Evolutionary conservation across 768 basidiomycete species (phyloP).

Genomic region (Neoboletus brunneissimus): DNA sequence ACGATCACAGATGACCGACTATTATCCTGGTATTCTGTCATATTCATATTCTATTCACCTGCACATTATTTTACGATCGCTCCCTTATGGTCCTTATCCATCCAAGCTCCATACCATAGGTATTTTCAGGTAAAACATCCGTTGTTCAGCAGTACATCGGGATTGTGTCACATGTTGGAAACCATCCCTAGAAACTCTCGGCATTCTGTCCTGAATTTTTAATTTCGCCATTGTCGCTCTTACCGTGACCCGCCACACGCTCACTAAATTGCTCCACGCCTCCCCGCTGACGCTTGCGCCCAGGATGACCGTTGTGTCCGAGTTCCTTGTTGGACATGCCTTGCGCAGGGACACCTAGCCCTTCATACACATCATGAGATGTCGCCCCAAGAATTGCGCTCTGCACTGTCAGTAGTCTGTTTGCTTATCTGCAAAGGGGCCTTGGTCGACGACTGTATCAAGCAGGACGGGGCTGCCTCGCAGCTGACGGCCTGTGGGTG

Average conservation of each 20-base stretch:
- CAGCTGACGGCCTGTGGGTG: slow-evolving; percentile 12
- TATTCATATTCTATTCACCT: slow-evolving; percentile 12
- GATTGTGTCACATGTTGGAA: not conserved
- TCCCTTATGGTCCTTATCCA: not conserved
- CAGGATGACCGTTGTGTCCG: slow-evolving; percentile 34
- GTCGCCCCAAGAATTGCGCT: slow-evolving; percentile 35
- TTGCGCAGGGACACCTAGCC: slow-evolving; percentile 29
- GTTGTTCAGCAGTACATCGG: not conserved
- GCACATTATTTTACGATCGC: slow-evolving; percentile 2
- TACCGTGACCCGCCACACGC: not conserved
- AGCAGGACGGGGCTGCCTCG: slow-evolving; percentile 20
- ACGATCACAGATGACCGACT: not conserved
- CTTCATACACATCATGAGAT: slow-evolving; percentile 31
- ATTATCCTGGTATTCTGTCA: not conserved
- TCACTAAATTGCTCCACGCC: slow-evolving; percentile 21
- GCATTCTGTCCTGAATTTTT: slow-evolving; percentile 8
- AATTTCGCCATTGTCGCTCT: too few species aligned
- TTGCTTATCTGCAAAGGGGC: slow-evolving; percentile 25
- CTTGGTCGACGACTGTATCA: slow-evolving; percentile 32
- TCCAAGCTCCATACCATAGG: not conserved
- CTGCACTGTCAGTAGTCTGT: slow-evolving; percentile 11
- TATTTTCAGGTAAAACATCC: not conserved
- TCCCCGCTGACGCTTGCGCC: slow-evolving; percentile 27
- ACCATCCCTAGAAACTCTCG: not conserved
- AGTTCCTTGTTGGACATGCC: slow-evolving; percentile 36